Evolutionary conservation across 2,329 filamentous ascomycete species (phyloP).

Genomic region (Diaporthe vaccinii): DNA sequence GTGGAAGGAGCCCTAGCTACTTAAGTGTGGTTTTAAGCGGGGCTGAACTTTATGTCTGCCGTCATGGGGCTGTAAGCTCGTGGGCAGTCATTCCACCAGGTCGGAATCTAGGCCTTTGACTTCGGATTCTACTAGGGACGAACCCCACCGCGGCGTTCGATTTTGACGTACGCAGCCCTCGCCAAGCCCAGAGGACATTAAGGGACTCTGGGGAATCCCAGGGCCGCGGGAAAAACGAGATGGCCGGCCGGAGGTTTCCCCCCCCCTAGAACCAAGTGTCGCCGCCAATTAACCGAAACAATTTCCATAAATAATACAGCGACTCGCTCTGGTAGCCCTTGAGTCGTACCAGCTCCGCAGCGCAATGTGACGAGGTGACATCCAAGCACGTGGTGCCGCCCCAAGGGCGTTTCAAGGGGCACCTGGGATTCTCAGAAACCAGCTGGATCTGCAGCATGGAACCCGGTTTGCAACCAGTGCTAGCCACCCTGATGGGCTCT

Average conservation of each 20-base stretch:
- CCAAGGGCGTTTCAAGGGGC: conserved; percentile 32
- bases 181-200: conserved; percentile 14
- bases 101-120: conserved; percentile 6
- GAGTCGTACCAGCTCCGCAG: conserved; percentile 25
- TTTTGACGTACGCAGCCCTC: conserved; percentile 2
- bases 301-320: conserved; percentile 25
- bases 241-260: conserved; percentile 20
- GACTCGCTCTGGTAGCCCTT: conserved; percentile 14
- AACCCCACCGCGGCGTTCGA: conserved; percentile 17
- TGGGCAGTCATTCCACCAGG: conserved; percentile 8
- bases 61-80: not conserved
- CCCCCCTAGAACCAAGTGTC: conserved; percentile 4
- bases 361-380: conserved; percentile 24
- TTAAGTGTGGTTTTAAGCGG: conserved; percentile 21
- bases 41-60: conserved; percentile 16
- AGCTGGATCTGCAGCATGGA: conserved; percentile 28
- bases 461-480: conserved; percentile 4
- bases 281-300: conserved; percentile 18
- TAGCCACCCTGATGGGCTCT: not conserved
- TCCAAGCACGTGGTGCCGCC: conserved; percentile 31
- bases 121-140: conserved; percentile 4
- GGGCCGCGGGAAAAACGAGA: conserved; percentile 11
- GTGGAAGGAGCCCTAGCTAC: not conserved
- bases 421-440: conserved; percentile 14
- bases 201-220: conserved; percentile 15